Base-by-base conservation (phyloP, 176 grass and related monocot species). In the Phyllostachys edulis region DNA sequence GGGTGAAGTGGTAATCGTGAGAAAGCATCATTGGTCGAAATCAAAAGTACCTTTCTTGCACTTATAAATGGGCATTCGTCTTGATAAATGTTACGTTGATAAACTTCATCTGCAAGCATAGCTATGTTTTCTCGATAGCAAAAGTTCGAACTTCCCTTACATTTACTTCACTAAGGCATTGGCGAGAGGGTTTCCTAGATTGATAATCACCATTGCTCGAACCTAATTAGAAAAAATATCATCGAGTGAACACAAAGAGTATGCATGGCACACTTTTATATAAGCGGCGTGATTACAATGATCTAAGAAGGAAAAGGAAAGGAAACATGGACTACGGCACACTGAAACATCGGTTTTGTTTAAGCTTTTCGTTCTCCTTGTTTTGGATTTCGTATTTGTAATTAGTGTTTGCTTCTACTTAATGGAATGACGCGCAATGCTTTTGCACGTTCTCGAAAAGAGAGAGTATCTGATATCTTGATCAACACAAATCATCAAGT, bases 191-290 rank as follows among this genome's bases (percentile, higher is more conserved):
- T 99, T 99, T 82, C 97, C 97, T 84, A 93, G 97, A 63, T 99
- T 99, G 84, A 99, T 99, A 69, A 99, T 94, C 86, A 99, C 97
- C 97, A 99, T 94, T 20, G 97, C 97, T 84, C 97, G 91, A 84
- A 96, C 88, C 97, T 99, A 83, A 56, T 24, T 61, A 20, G 24
- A 4, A 79, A 74, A 66, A 71, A 10, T n/a, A 56, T 46, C 26
- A 87, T 69, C 42, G 17, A 61, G 68, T 12, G 62, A 67, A 65
- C 34, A 77, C 4, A 73, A 1, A 69, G 2, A 55, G 17, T 9
- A 34, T 47, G 11, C 50, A 82, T 68, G 46, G 27, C 39, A 59
- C 5, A 57, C 6, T 64, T n/a, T 64, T 32, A 65, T 57, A 46
- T 44, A 40, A 86, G 21, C 10, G 73, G n/a, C 55, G 39, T 61